phyloP scores from a whole-genome alignment of 352 stramenopile species.

The Saprolegnia parasitica region DNA sequence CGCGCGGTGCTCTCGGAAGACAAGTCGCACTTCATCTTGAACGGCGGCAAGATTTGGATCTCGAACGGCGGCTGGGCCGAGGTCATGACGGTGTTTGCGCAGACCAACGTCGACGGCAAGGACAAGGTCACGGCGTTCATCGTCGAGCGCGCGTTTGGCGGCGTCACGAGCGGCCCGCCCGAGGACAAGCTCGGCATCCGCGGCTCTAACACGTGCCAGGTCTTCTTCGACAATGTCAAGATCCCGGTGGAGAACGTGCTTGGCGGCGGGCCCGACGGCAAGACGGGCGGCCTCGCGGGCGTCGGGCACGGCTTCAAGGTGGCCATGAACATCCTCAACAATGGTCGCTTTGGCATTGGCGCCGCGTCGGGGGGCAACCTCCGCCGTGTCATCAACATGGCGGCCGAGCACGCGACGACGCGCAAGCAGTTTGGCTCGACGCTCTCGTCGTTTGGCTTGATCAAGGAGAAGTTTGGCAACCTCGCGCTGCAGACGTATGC shows the following conservation, averaged over 20 bases:
- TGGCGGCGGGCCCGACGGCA: conserved; percentile 68
- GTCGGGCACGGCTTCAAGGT: conserved; percentile 90
- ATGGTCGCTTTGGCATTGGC: conserved; percentile 87
- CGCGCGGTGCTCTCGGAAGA: conserved; percentile 86
- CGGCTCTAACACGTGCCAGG: conserved; percentile 94
- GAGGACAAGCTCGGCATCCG: conserved; percentile 98
- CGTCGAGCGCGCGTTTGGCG: conserved; percentile 90
- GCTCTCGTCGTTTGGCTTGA: conserved; percentile 71
- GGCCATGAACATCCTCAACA: conserved; percentile 91
- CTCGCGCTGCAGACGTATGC: conserved; percentile 79
- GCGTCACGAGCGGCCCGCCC: conserved; percentile 86
- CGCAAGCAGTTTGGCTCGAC: conserved; percentile 78
- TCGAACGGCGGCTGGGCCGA: conserved; percentile 95
- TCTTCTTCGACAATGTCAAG: conserved; percentile 95
- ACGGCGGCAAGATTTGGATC: conserved; percentile 97
- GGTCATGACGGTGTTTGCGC: conserved; percentile 96
- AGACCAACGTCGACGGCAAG: conserved; percentile 92
- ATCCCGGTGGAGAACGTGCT: conserved; percentile 90
- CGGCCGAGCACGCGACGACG: conserved; percentile 66
- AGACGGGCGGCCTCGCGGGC: conserved; percentile 58
- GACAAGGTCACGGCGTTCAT: conserved; percentile 98
- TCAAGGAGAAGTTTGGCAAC: conserved; percentile 85
- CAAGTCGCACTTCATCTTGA: conserved; percentile 87
- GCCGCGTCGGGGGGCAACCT: conserved; percentile 67
- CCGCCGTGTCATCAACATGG: conserved; percentile 57